phyloP scores from a whole-genome alignment of 2,329 filamentous ascomycete genomes.

The Hysterium pulicare region DNA sequence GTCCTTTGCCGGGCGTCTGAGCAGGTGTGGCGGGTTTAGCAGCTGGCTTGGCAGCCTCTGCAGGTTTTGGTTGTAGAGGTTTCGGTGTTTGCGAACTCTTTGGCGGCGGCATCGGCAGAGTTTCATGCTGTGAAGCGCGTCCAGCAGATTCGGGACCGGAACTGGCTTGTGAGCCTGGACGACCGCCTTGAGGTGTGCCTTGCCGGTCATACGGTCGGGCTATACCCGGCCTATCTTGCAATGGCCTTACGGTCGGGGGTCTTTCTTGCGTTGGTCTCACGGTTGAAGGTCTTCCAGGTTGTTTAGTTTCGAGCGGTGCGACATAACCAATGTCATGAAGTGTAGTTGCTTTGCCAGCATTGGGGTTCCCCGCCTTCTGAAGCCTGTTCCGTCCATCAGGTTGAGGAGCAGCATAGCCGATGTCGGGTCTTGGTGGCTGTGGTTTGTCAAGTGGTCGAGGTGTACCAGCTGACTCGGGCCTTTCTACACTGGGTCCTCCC shows the following conservation, averaged over 20 bases:
- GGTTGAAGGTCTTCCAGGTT: constrained; percentile 34
- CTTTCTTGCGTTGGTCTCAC: constrained; percentile 33
- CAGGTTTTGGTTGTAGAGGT: constrained; percentile 9
- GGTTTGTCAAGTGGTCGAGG: constrained; percentile 40
- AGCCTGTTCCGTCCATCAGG: constrained; percentile 44
- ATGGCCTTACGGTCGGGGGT: constrained; percentile 21
- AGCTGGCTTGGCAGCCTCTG: constrained; percentile 25
- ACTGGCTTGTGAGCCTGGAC: constrained; percentile 14
- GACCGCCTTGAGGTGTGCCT: constrained; percentile 15
- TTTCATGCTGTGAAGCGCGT: constrained; percentile 22
- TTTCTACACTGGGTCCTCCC: constrained; percentile 36
- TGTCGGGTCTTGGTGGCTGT: constrained; percentile 35
- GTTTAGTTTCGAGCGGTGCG: constrained; percentile 33
- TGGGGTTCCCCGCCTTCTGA: constrained; percentile 36
- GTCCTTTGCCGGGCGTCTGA: constrained; percentile 63
- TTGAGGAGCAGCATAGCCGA: constrained; percentile 43
- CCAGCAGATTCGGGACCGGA: constrained; percentile 26
- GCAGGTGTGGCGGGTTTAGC: constrained; percentile 15
- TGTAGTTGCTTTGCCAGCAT: constrained; percentile 30
- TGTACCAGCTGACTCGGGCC: constrained; percentile 28
- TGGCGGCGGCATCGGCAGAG: constrained; percentile 23
- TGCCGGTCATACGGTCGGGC: constrained; percentile 19
- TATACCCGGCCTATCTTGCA: constrained; percentile 27
- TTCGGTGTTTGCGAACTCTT: constrained; percentile 15
- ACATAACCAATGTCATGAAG: constrained; percentile 37